Evolutionary conservation across 1,284 basidiomycete genomes (phyloP).

Genomic region (Tylopilus sp.): DNA sequence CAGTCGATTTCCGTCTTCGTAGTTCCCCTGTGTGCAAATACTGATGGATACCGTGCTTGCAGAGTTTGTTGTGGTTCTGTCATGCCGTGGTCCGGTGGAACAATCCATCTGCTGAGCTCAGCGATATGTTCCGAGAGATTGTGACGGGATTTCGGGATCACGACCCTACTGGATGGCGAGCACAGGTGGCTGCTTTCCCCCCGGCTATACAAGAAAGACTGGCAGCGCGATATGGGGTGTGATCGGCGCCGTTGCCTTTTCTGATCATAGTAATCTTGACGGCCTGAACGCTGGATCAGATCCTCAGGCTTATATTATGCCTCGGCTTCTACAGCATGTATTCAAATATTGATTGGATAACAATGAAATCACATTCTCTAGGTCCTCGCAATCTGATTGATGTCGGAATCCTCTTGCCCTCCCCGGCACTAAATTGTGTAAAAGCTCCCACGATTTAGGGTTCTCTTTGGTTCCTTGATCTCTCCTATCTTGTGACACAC

Average conservation of each 20-base stretch:
- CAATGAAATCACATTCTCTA: too few species aligned
- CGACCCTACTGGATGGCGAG: slow-evolving; percentile 81
- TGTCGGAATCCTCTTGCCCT: too few species aligned
- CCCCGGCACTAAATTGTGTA: too few species aligned
- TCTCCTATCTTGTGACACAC: too few species aligned
- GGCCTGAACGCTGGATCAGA: too few species aligned
- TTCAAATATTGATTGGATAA: too few species aligned
- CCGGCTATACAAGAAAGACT: slow-evolving; percentile 83
- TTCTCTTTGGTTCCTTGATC: too few species aligned
- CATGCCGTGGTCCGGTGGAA: slow-evolving; percentile 97
- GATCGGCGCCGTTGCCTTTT: slow-evolving; percentile 13
- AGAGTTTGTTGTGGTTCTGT: slow-evolving; percentile 96
- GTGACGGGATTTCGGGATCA: slow-evolving; percentile 89
- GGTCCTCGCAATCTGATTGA: too few species aligned
- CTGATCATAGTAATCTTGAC: too few species aligned
- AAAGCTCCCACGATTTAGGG: too few species aligned
- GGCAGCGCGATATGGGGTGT: slow-evolving; percentile 82
- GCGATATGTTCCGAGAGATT: slow-evolving; percentile 90
- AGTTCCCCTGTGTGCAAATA: not conserved
- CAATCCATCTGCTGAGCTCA: slow-evolving; percentile 88
- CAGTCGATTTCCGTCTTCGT: slow-evolving; percentile 39
- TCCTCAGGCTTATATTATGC: too few species aligned
- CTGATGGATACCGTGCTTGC: slow-evolving; percentile 22
- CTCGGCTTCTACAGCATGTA: too few species aligned
- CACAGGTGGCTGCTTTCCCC: slow-evolving; percentile 82